A percentile compares a stretch with the other conserved stretches of the same genome.
Conservation (phyloP, 106 monocot genomes). For the Allium cepa region DNA sequence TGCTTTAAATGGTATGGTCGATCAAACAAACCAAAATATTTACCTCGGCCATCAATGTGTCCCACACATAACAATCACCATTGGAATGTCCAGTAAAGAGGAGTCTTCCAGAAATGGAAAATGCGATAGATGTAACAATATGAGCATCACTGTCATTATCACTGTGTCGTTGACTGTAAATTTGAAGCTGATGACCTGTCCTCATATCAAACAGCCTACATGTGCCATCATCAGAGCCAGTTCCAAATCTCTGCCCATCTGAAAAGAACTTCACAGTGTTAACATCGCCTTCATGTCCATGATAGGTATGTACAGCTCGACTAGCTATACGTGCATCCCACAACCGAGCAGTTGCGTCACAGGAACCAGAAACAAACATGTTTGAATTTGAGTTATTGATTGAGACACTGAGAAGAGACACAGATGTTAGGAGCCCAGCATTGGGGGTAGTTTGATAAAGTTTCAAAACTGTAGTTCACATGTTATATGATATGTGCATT, state of each 20-base stretch:
- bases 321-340: constrained; percentile 93
- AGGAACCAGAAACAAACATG: constrained; percentile 96
- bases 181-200: constrained; percentile 95
- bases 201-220: constrained; percentile 88
- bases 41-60: constrained; percentile 88
- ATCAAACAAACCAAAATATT: not conserved
- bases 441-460: too few species aligned
- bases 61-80: constrained; percentile 94
- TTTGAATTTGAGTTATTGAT: constrained; percentile 77
- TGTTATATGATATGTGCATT: too few species aligned
- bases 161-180: constrained; percentile 36
- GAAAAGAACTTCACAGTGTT: constrained; percentile 95
- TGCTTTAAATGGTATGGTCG: too few species aligned
- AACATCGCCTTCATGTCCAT: constrained; percentile 78
- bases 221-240: constrained; percentile 95
- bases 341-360: constrained; percentile 73
- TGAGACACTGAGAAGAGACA: constrained; percentile 51
- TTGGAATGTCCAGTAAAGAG: constrained; percentile 97
- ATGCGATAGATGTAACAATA: constrained; percentile 81
- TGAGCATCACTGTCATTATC: constrained; percentile 24
- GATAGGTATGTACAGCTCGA: constrained; percentile 67
- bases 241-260: constrained; percentile 92
- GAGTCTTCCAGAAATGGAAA: constrained; percentile 88
- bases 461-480: too few species aligned
- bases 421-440: not conserved